Percentiles rank a stretch among this genome's conserved stretches.
phyloP scores from a whole-genome alignment of 1,284 basidiomycete species.

The Pisolithus thermaeus region DNA sequence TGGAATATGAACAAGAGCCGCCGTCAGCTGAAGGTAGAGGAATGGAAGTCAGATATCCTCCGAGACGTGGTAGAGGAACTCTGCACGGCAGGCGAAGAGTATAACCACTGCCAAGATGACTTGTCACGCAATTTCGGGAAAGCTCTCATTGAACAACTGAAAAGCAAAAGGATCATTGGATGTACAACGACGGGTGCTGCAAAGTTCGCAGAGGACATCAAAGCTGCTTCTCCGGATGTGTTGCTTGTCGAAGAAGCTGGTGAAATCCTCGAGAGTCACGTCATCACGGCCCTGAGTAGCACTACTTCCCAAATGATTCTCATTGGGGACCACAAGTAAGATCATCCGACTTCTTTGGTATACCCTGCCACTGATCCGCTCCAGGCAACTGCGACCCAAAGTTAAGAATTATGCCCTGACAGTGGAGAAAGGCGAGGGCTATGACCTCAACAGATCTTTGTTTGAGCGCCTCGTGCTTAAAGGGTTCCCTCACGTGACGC shows the following conservation, averaged over 20 bases:
- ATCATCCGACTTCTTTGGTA: not conserved
- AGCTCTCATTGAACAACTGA: slow-evolving; percentile 33
- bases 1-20: slow-evolving; percentile 39
- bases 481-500: slow-evolving; percentile 52
- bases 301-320: slow-evolving; percentile 50
- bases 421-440: slow-evolving; percentile 59
- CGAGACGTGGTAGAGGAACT: slow-evolving; percentile 34
- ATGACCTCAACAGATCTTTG: slow-evolving; percentile 56
- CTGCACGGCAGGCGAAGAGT: slow-evolving; percentile 32
- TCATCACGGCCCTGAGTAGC: slow-evolving; percentile 49
- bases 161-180: slow-evolving; percentile 52
- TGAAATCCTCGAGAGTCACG: slow-evolving; percentile 63
- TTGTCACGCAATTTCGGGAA: slow-evolving; percentile 35
- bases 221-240: slow-evolving; percentile 40
- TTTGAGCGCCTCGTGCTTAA: slow-evolving; percentile 63
- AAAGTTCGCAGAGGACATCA: slow-evolving; percentile 45
- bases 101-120: slow-evolving; percentile 36
- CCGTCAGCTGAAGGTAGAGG: slow-evolving; percentile 28
- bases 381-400: slow-evolving; percentile 63
- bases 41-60: slow-evolving; percentile 41
- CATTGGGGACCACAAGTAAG: slow-evolving; percentile 67
- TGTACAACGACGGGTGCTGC: slow-evolving; percentile 67
- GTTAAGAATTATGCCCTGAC: slow-evolving; percentile 58
- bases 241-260: slow-evolving; percentile 66
- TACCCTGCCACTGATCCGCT: slow-evolving; percentile 7